Evolutionary conservation across 164 flowering plant species (phyloP), one percentile per base, ranked within the genome.

Genomic region (Stephania yunnanensis): DNA sequence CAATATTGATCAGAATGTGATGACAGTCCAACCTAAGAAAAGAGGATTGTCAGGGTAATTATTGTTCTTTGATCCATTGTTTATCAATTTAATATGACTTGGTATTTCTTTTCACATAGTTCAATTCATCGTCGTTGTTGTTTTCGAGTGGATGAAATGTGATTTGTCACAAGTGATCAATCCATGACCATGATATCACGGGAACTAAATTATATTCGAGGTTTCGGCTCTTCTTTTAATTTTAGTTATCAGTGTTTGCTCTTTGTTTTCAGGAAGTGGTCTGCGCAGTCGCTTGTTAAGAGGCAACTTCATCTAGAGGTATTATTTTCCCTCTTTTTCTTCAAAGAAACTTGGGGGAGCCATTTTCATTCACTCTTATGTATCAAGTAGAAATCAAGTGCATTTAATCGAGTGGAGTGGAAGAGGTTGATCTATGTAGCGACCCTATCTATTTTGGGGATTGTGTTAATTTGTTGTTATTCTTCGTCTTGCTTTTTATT

Each of bases 121-220:
- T 36, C 4, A 36, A 36, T 36, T 36, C 42, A 36, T 36, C 42
- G 45, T 44, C 17, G 15, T 63, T 63, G 71, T 64, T 22, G 11
- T 73, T 52, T 72, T 42, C 13, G 10, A 44, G 53, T 17, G 36
- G 64, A n/a, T 63, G 79, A 61, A 31, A 86, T 78, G 86, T 64
- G 8, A 52, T 75, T 61, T 15, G 69, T 81, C 73, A 88, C 87
- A 8, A 81, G 71, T 64, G 86, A 86, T 82, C 86, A 92, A 20
- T 94, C 92, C 6, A 76, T 90, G 72, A 90, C 97, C 17, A 86
- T 91, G 93, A 88, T 17, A 44, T 13, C 11, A 70, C 3, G n/a
- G 13, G 53, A 48, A 9, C 44, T n/a, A 10, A 36, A 36, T 10
- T 69, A 7, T 0, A 10, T 63, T 72, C 11, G 10, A 13, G 61